Evolutionary conservation across 179 eudicot genomes (phyloP).

Genomic region (Gypsophila paniculata): DNA sequence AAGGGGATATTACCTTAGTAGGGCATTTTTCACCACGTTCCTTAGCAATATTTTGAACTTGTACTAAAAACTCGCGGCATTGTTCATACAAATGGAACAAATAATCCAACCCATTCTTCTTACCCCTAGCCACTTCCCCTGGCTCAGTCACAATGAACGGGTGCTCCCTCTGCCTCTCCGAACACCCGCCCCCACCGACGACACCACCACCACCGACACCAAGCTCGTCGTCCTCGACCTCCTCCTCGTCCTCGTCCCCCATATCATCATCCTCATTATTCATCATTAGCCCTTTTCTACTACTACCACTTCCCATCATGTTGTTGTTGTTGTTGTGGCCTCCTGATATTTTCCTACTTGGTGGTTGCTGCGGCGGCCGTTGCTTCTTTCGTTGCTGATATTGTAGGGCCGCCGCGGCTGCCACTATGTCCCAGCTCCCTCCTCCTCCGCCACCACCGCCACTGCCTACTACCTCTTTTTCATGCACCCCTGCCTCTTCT

Average conservation of each 20-base stretch:
- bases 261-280: slow-evolving; percentile 33
- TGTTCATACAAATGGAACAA: slow-evolving; percentile 88
- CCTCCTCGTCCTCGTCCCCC: slow-evolving; percentile 34
- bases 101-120: slow-evolving; percentile 95
- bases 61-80: slow-evolving; percentile 83
- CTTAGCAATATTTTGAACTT: slow-evolving; percentile 83
- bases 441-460: slow-evolving; percentile 67
- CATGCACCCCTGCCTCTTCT: slow-evolving; percentile 74
- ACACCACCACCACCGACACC: slow-evolving; percentile 9
- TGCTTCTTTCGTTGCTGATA: slow-evolving; percentile 32
- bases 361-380: slow-evolving; percentile 31
- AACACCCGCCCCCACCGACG: slow-evolving; percentile 27
- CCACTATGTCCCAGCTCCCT: slow-evolving; percentile 54
- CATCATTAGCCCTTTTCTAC: slow-evolving; percentile 23
- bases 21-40: slow-evolving; percentile 98
- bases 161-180: slow-evolving; percentile 83
- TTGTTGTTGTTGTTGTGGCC: background rate
- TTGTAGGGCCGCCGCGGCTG: slow-evolving; percentile 14
- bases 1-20: no score
- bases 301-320: background rate
- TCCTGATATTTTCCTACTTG: slow-evolving; percentile 9
- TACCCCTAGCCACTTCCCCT: slow-evolving; percentile 97
- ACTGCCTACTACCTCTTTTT: slow-evolving; percentile 63
- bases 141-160: slow-evolving; percentile 98
- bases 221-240: slow-evolving; percentile 35